phyloP scores from a whole-genome alignment of 75 land plant species.

The Azolla pinnata region DNA sequence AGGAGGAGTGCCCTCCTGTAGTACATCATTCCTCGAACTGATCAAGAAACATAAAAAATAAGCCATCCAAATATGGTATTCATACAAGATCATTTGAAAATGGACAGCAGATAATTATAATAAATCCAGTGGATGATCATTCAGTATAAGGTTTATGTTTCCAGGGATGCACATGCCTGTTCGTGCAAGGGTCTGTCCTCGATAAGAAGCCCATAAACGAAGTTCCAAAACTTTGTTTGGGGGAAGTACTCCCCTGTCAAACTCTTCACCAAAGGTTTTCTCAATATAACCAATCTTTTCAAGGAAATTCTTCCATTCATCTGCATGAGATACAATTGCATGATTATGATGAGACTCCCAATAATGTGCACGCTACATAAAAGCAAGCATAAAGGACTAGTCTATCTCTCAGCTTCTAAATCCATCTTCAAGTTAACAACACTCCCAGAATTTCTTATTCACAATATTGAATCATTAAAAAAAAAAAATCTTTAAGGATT shows the following conservation, averaged over 20 bases:
- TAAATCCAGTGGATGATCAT: too few relatives aligned
- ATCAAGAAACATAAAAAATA: slow-evolving; percentile 3
- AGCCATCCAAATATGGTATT: background rate
- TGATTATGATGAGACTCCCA: too few relatives aligned
- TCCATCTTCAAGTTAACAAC: too few relatives aligned
- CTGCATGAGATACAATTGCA: slow-evolving; percentile 29
- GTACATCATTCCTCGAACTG: slow-evolving; percentile 99
- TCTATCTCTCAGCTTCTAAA: too few relatives aligned
- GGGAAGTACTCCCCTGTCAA: slow-evolving; percentile 33
- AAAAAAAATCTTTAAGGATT: too few relatives aligned
- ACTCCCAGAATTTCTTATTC: too few relatives aligned
- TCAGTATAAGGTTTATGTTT: too few relatives aligned
- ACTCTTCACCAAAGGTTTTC: slow-evolving; percentile 28
- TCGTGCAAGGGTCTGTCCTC: slow-evolving; percentile 85
- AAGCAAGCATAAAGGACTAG: background rate
- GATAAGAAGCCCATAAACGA: slow-evolving; percentile 80
- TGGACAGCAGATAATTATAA: too few relatives aligned
- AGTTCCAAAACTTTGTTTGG: slow-evolving; percentile 40
- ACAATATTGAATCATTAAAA: too few relatives aligned
- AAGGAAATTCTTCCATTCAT: slow-evolving; percentile 95
- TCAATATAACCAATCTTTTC: slow-evolving; percentile 56
- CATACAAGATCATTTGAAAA: background rate
- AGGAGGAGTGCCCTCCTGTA: slow-evolving; percentile 85
- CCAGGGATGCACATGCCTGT: slow-evolving; percentile 48
- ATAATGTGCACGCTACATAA: too few relatives aligned